Base-by-base conservation (phyloP, 805 yeast genomes). In the Phaffomyces opuntiae region DNA sequence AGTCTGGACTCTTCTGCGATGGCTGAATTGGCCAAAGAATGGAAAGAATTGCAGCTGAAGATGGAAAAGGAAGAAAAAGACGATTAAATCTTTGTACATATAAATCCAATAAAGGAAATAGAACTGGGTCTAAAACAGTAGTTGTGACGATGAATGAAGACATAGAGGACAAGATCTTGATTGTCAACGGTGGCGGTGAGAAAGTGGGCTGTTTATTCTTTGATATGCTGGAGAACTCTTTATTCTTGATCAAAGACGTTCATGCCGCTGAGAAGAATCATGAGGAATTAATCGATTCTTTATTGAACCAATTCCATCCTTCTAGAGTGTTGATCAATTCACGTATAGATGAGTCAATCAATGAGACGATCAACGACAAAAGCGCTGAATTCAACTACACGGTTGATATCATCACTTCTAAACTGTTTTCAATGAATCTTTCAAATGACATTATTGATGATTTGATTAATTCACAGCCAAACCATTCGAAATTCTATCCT, bases 1-100 rank as follows among this genome's bases (percentile, higher is more conserved):
- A 73, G 86, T 32, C 56, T 79, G 54, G 81, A 84, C 53, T 75
- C 90, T 0, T 70, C 73, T 19, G 75, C 83, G 0, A 82, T 88
- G 75, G 80, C 77, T 12, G 89, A 83, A 42, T 65, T 86, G 51
- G 79, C 85, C 0, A 70, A 70, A 48, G 71, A 78, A 47, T 83
- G 88, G 88, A 60, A 64, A 35, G 72, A 72, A 40, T 48, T 72
- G 37, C 60, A 69, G 38, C 44, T 55, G 52, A 58, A 58, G 27
- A 49, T 50, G 9, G 56, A 53, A 31, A 27, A 27, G n/a, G 39
- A 36, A n/a, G 44, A 42, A 21, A 19, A 29, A n/a, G 19, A 29
- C 31, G 31, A 33, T 16, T 33, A 8, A 33, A 8, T 9, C 4
- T 33, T 16, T 16, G 7, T 29, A 29, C 14, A 29, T 12, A 13